A percentile compares a stretch with the other conserved stretches of the same genome.
These are phyloP conservation scores for Sextonia rubra DNA, from an alignment of 164 flowering plant species.

Conservation along the genomic window DNA sequence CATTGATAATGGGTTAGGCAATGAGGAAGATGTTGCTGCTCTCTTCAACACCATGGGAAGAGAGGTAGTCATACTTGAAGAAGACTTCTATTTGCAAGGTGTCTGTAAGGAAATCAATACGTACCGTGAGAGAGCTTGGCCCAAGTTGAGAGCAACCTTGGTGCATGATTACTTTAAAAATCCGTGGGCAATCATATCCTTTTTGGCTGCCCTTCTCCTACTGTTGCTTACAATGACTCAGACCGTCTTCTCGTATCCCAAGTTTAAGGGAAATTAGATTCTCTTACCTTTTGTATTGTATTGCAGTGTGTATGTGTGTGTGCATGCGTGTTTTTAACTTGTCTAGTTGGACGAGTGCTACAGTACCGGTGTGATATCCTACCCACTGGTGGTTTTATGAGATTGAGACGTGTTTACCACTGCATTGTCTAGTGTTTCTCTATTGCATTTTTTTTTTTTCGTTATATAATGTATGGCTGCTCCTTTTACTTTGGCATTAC, in stretches of 20 bases:
- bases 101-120: slow-evolving; percentile 14
- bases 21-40: slow-evolving; percentile 15
- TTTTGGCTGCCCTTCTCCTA: background rate
- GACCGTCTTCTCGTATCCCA: background rate
- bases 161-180: background rate
- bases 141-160: slow-evolving; percentile 14
- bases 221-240: background rate
- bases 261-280: too few species aligned
- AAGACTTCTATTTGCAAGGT: slow-evolving; percentile 12
- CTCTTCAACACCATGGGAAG: slow-evolving; percentile 23
- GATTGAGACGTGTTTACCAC: too few species aligned
- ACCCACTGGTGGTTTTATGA: too few species aligned
- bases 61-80: slow-evolving; percentile 20
- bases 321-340: too few species aligned
- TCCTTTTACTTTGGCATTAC: too few species aligned
- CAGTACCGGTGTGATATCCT: too few species aligned
- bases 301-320: too few species aligned
- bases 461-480: too few species aligned
- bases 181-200: slow-evolving; percentile 6
- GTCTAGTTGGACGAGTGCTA: too few species aligned
- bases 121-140: slow-evolving; percentile 17
- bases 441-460: too few species aligned
- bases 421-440: too few species aligned
- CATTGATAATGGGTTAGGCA: slow-evolving; percentile 25
- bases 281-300: too few species aligned